A percentile compares a stretch with the other conserved stretches of the same genome.
Evolutionary conservation across 345 rosid species (phyloP).

Genomic region (Populus simonii): DNA sequence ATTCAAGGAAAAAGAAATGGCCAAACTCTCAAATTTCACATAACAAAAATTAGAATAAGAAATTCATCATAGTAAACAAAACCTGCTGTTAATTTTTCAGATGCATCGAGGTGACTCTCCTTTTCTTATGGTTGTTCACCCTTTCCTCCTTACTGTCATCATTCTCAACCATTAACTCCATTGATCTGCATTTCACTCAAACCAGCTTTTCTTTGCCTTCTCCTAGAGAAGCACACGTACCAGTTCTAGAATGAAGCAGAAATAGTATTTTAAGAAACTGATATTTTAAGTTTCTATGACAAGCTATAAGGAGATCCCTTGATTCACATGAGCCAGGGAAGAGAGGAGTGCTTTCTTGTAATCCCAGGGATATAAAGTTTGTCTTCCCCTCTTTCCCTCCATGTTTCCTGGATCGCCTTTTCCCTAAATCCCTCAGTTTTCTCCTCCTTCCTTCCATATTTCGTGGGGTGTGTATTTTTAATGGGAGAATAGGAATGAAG

Average conservation of each 20-base stretch:
- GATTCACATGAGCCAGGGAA: neutral
- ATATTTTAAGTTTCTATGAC: neutral
- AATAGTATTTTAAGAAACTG: neutral
- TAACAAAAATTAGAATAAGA: neutral
- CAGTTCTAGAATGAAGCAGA: conserved; percentile 7
- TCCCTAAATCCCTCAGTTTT: no score
- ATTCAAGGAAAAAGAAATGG: neutral
- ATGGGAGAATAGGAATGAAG: no score
- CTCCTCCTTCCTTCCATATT: no score
- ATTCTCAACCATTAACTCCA: conserved; percentile 63
- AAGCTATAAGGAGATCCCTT: neutral
- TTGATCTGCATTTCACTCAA: conserved; percentile 70
- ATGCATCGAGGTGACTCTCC: neutral
- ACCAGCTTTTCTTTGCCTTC: conserved; percentile 77
- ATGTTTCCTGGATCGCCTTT: no score
- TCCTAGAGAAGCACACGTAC: conserved; percentile 42
- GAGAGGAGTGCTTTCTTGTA: conserved; percentile 54
- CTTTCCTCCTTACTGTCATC: conserved; percentile 87
- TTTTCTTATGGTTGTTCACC: conserved; percentile 26
- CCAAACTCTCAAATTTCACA: neutral
- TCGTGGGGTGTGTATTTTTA: no score
- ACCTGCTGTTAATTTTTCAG: conserved; percentile 57
- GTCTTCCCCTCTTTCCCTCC: no score
- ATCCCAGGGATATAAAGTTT: conserved; percentile 11
- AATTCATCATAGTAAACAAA: conserved; percentile 1